Conservation (phyloP, 2,329 filamentous ascomycete genomes). For the Fusarium verrucosum region DNA sequence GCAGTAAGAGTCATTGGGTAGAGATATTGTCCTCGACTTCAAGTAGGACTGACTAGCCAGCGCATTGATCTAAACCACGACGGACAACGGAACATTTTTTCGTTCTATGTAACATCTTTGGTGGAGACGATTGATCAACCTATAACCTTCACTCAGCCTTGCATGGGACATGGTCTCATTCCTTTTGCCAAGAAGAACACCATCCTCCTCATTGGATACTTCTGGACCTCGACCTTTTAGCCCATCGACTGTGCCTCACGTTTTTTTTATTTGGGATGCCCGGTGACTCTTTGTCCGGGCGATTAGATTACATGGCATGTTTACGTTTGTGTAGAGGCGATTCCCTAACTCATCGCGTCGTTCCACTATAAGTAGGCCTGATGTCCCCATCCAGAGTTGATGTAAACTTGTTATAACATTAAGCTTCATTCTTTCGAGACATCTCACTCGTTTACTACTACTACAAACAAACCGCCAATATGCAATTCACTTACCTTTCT, state of each 20-base stretch:
- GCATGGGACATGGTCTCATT: background rate
- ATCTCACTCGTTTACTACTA: background rate
- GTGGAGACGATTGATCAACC: constrained; percentile 1
- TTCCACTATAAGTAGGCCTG: constrained; percentile 6
- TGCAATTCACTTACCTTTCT: constrained; percentile 16
- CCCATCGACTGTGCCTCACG: constrained; percentile 8
- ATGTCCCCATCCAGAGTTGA: background rate
- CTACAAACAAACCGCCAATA: background rate
- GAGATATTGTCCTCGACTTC: background rate
- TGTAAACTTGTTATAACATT: background rate
- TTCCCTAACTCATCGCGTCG: background rate
- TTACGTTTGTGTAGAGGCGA: background rate
- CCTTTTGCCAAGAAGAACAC: background rate
- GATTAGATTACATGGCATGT: background rate
- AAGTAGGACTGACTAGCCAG: background rate
- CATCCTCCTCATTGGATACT: background rate
- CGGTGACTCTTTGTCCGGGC: background rate
- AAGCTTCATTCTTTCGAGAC: background rate
- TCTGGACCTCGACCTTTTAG: background rate
- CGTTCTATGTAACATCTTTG: no score
- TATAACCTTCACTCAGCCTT: constrained; percentile 13
- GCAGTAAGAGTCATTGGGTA: background rate
- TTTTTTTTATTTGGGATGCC: background rate
- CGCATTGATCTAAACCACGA: background rate
- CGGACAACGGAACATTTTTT: background rate